Percentiles rank a stretch among this genome's conserved stretches.
These are phyloP conservation scores for Spathaspora girioi DNA, from an alignment of 805 yeast genomes.

Conservation along the genomic window DNA sequence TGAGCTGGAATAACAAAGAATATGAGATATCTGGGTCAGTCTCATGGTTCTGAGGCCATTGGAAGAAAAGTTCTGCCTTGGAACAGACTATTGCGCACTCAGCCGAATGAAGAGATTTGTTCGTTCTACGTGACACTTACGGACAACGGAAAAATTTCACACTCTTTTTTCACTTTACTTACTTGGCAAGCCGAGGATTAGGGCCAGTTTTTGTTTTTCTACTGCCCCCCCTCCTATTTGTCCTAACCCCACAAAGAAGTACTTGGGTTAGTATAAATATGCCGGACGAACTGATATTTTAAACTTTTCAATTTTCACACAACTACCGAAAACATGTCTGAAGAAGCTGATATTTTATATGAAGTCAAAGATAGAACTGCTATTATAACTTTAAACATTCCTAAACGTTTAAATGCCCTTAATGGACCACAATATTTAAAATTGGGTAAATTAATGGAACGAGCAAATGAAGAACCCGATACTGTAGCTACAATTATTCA, in stretches of 20 bases:
- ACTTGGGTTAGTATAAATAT: not conserved
- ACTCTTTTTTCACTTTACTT: not conserved
- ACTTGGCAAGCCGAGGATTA: not conserved
- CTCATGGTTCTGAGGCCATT: too few species aligned
- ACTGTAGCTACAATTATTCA: conserved; percentile 65
- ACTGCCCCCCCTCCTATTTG: not conserved
- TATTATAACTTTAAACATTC: conserved; percentile 63
- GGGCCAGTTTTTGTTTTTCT: not conserved
- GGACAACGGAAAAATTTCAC: not conserved
- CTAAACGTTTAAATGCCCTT: conserved; percentile 63
- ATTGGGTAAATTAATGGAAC: conserved; percentile 54
- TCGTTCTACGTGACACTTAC: too few species aligned
- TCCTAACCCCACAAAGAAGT: not conserved
- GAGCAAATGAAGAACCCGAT: conserved; percentile 59
- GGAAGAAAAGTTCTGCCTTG: too few species aligned
- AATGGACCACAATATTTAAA: conserved; percentile 59
- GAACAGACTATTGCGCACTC: too few species aligned
- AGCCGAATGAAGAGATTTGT: too few species aligned
- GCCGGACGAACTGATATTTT: not conserved
- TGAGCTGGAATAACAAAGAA: too few species aligned
- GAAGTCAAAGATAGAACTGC: conserved; percentile 47
- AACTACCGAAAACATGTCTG: conserved; percentile 2
- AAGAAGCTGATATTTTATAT: conserved; percentile 29
- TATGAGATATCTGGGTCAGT: too few species aligned
- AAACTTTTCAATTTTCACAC: not conserved